Evolutionary conservation across 164 flowering plant genomes (phyloP), one percentile per base, ranked within the genome.

Genomic region (Stephania japonica): DNA sequence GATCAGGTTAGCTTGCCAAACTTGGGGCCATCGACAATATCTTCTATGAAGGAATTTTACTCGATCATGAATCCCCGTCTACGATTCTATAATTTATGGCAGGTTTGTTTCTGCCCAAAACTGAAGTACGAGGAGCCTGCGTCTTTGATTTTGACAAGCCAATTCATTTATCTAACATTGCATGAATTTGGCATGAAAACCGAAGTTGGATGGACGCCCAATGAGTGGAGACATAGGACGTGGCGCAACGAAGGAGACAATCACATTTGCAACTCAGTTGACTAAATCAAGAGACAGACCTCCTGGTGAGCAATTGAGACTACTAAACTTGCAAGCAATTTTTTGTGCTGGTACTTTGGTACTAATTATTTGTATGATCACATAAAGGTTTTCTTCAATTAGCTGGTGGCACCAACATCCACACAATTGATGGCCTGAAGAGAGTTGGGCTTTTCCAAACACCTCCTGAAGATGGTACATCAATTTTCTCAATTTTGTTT

Each of bases 211-310:
- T 85, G 98, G 96, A 16, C 94, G 93, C n/a, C 96, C 98, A 21
- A 93, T 93, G 98, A 93, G 96, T 74, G 96, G 98, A 76, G 98
- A 93, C 78, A 91, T 93, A 78, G 96, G 98, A 16, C 84, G 88
- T 73, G 98, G 98, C 65, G 90, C 98, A 72, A 90, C 98, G 14
- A 84, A 87, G 76, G 89, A 87, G 74, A 80, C 91, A 69, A 84
- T 92, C 68, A 80, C 85, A 73, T 92, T 92, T 81, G 92, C 93
- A 42, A 80, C 70, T 75, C 84, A 71, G 61, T 72, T 88, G 83
- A 89, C 89, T 78, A 72, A 86, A 65, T 72, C 77, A 13, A 82
- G 70, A 50, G 86, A 85, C 42, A 80, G 85, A 75, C 98, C 98
- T 44, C 80, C 32, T 67, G 98, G 98, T 90, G 73, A 56, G 80